Evolutionary conservation across 164 flowering plant genomes (phyloP).

Genomic region (Magnolia changhungtana): DNA sequence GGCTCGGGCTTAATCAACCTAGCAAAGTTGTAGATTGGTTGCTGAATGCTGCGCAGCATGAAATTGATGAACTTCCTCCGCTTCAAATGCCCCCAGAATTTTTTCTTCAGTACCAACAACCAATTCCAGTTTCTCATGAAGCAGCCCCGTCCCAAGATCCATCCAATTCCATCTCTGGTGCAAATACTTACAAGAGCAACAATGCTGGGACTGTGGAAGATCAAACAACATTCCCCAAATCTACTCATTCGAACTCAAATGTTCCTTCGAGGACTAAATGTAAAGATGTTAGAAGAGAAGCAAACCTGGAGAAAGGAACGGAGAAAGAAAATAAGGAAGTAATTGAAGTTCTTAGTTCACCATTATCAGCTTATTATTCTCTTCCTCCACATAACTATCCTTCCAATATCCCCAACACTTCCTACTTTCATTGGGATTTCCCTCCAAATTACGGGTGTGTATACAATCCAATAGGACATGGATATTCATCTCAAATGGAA

Average conservation of each 20-base stretch:
- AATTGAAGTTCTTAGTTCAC: constrained; percentile 19
- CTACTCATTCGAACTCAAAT: constrained; percentile 26
- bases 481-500: constrained; percentile 30
- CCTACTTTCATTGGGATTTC: constrained; percentile 45
- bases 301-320: constrained; percentile 25
- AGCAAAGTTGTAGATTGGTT: constrained; percentile 94
- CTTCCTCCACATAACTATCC: constrained; percentile 26
- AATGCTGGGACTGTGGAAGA: constrained; percentile 20
- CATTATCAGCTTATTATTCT: constrained; percentile 24
- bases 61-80: constrained; percentile 77
- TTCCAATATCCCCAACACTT: constrained; percentile 29
- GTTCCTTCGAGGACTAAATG: constrained; percentile 26
- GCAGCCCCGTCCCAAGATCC: constrained; percentile 19
- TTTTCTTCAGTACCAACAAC: constrained; percentile 30
- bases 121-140: constrained; percentile 22
- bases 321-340: constrained; percentile 22
- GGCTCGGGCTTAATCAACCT: constrained; percentile 79
- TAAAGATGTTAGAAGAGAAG: constrained; percentile 18
- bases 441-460: constrained; percentile 33
- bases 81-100: constrained; percentile 49
- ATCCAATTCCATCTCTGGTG: constrained; percentile 7
- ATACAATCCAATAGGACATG: constrained; percentile 33
- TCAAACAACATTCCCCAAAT: constrained; percentile 16
- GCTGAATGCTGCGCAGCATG: constrained; percentile 62
- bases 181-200: constrained; percentile 16